Percentiles rank a stretch among this genome's conserved stretches.
Conservation (phyloP, 2,329 filamentous ascomycete genomes). For the Penicillium sp. region DNA sequence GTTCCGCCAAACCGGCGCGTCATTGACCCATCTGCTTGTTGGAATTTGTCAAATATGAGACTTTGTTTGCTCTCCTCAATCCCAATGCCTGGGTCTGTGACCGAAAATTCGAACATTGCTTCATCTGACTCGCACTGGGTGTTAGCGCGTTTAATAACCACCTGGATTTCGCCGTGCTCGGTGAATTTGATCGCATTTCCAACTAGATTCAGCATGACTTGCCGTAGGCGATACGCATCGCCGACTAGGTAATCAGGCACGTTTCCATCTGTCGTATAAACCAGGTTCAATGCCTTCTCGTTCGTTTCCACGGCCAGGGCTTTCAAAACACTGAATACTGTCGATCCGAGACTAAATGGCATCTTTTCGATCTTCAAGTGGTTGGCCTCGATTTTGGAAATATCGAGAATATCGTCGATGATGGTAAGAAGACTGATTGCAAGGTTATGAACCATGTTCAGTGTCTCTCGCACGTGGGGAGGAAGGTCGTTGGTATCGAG, state of each 20-base stretch:
- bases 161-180: slow-evolving; percentile 84
- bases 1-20: slow-evolving; percentile 92
- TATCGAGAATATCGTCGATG: slow-evolving; percentile 70
- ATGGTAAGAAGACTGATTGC: slow-evolving; percentile 91
- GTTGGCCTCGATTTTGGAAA: slow-evolving; percentile 75
- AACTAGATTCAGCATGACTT: slow-evolving; percentile 91
- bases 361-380: slow-evolving; percentile 96
- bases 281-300: slow-evolving; percentile 83
- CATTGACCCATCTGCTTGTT: slow-evolving; percentile 92
- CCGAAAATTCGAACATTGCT: slow-evolving; percentile 87
- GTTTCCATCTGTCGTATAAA: slow-evolving; percentile 81
- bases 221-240: slow-evolving; percentile 85
- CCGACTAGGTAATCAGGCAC: slow-evolving; percentile 90
- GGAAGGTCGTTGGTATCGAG: slow-evolving; percentile 87
- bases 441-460: slow-evolving; percentile 92
- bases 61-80: slow-evolving; percentile 90
- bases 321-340: slow-evolving; percentile 94
- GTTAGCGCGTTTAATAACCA: slow-evolving; percentile 68
- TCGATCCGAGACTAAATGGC: slow-evolving; percentile 83
- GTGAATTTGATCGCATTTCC: slow-evolving; percentile 98
- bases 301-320: slow-evolving; percentile 92
- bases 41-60: slow-evolving; percentile 95
- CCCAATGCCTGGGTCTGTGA: slow-evolving; percentile 89
- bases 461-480: slow-evolving; percentile 87
- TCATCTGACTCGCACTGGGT: slow-evolving; percentile 62